Percentiles rank a stretch among this genome's conserved stretches.
These are phyloP conservation scores for Tetracladium setigerum DNA, from an alignment of 495 filamentous ascomycete species.

Conservation along the genomic window DNA sequence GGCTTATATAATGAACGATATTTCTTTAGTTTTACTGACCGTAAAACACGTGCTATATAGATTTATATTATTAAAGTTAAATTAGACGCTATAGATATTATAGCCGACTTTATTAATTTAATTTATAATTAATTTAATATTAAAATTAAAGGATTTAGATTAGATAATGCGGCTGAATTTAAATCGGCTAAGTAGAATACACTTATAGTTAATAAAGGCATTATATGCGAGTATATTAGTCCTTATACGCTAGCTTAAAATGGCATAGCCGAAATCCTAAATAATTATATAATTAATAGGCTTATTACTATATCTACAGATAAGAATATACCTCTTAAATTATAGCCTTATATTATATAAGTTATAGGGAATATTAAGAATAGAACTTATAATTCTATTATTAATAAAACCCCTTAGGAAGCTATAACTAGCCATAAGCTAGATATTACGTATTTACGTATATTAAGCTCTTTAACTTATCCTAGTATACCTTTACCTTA, in stretches of 20 bases:
- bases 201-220: constrained; percentile 1
- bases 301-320: too few species aligned
- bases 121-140: constrained; percentile 8
- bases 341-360: constrained; percentile 7
- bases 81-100: constrained; percentile 2
- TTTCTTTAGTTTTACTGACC: too few species aligned
- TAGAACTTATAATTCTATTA: constrained; percentile 9
- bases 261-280: too few species aligned
- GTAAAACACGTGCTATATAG: too few species aligned
- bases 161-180: constrained; percentile 8
- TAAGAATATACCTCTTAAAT: too few species aligned
- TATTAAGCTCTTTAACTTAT: too few species aligned
- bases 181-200: constrained; percentile 1
- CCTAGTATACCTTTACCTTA: too few species aligned
- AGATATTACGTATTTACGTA: too few species aligned
- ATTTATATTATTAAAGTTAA: constrained; percentile 8
- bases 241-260: too few species aligned
- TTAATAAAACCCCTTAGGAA: constrained; percentile 4
- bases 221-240: not conserved
- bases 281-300: too few species aligned
- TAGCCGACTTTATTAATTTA: not conserved
- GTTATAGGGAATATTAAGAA: constrained; percentile 7
- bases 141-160: not conserved
- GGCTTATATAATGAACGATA: too few species aligned
- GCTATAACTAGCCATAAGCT: not conserved